phyloP scores from a whole-genome alignment of 1,284 basidiomycete genomes.

The Microbotryum violaceum region DNA sequence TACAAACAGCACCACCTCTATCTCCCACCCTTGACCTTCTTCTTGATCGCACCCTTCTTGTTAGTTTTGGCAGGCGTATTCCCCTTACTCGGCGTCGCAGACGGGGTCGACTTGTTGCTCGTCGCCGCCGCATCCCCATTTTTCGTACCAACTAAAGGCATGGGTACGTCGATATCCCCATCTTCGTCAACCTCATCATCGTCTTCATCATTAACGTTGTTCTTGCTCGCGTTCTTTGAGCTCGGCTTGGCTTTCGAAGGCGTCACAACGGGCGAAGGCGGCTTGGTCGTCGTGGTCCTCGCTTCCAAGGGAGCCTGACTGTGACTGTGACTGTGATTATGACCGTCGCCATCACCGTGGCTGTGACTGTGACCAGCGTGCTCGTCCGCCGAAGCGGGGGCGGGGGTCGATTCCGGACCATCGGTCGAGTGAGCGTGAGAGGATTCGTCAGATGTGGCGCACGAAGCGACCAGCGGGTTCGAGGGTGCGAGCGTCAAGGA shows the following conservation, averaged over 20 bases:
- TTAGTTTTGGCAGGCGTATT: constrained; percentile 1
- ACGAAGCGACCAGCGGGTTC: constrained; percentile 18
- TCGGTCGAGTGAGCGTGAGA: not conserved
- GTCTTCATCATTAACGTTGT: not conserved
- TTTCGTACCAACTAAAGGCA: not conserved
- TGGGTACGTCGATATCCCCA: not conserved
- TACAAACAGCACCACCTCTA: not conserved
- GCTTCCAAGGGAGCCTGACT: no score
- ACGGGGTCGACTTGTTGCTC: not conserved
- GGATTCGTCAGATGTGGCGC: constrained; percentile 1
- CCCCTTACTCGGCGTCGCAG: constrained; percentile 10
- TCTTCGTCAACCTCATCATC: not conserved
- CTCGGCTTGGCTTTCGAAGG: not conserved
- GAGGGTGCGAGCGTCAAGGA: constrained; percentile 27
- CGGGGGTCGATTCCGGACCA: not conserved
- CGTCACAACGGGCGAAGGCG: not conserved
- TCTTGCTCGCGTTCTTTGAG: not conserved
- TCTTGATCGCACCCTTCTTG: constrained; percentile 22
- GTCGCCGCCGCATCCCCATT: not conserved
- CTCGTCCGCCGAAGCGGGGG: not conserved
- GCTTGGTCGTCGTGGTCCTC: not conserved
- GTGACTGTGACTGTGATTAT: no score
- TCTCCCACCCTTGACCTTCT: constrained; percentile 22
- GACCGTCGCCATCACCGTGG: no score
- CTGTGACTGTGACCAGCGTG: not conserved